Evolutionary conservation across 1,284 basidiomycete species (phyloP), one percentile per base, ranked within the genome.

Genomic region (Heterobasidion annosum): DNA sequence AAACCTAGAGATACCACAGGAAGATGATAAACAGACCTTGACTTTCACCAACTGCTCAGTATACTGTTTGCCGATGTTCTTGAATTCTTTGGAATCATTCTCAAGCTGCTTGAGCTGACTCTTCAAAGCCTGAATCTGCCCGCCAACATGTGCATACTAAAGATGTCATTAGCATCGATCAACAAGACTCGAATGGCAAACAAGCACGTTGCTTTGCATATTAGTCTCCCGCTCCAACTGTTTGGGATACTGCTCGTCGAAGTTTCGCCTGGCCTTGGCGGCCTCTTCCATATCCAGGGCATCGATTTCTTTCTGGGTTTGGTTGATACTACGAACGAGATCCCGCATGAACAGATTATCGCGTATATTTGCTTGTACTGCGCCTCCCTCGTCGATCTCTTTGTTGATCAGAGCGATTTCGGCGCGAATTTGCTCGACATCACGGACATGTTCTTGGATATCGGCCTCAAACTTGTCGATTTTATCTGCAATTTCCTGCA

Each of bases 1-100:
- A 25, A 25, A 25, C 25, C 25, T 25, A 25, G 5, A 25, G 25
- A 25, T 25, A 25, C 25, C 25, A 25, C 25, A 25, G 4, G 25
- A 25, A 25, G 25, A 25, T 25, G 3, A 25, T 50, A 45, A 43
- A 69, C 51, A 60, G 19, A 91, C 93, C 79, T 98, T 98, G 64
- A 97, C 93, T 73, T 89, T 92, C 64, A 99, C 85, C 51, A 98
- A 76, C 67, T 98, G 95, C 58, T 90, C 85, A 15, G 87, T 89
- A 68, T 96, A 98, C 57, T 82, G 81, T 68, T 88, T 87, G 63
- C 90, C 82, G 60, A 95, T 83, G 56, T 93, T 83, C 66, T 91
- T 90, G 76, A 89, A 99, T 59, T 98, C 93, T 59, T 78, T 81
- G 56, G 95, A 71, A 65, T 98, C 94, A 33, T 65, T 71, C 64